Evolutionary conservation across 768 basidiomycete genomes (phyloP).

Genomic region (Tylopilus vinaceipallidus): DNA sequence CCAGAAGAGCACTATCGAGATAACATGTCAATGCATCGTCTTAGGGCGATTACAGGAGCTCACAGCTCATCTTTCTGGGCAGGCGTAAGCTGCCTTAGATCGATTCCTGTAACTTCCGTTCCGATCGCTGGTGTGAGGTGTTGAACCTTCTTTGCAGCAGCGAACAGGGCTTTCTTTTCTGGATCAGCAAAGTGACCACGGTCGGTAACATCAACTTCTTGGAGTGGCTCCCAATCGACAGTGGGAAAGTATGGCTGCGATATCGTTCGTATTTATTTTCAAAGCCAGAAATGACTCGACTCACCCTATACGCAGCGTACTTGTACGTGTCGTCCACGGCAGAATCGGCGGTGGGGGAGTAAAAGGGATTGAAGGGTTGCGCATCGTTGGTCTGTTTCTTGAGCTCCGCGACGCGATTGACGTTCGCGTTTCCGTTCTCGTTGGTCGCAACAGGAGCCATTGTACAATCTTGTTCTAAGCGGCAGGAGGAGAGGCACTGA

Average conservation of each 20-base stretch:
- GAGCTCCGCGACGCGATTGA: slow-evolving; percentile 17
- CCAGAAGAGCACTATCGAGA: slow-evolving; percentile 57
- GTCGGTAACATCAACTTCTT: slow-evolving; percentile 57
- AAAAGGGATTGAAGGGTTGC: slow-evolving; percentile 59
- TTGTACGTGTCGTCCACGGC: slow-evolving; percentile 51
- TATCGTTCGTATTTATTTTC: not conserved
- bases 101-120: slow-evolving; percentile 71
- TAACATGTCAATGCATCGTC: slow-evolving; percentile 8
- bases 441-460: slow-evolving; percentile 55
- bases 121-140: slow-evolving; percentile 73
- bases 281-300: slow-evolving; percentile 1
- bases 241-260: slow-evolving; percentile 62
- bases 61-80: slow-evolving; percentile 80
- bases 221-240: slow-evolving; percentile 62
- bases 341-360: slow-evolving; percentile 57
- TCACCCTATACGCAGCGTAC: slow-evolving; percentile 59
- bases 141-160: slow-evolving; percentile 63
- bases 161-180: slow-evolving; percentile 60
- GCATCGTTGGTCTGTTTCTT: slow-evolving; percentile 25
- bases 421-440: slow-evolving; percentile 29
- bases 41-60: slow-evolving; percentile 14
- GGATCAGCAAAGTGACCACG: slow-evolving; percentile 69
- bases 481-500: not conserved
- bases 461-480: not conserved
- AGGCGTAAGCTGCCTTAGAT: slow-evolving; percentile 64